Conservation (phyloP, 306 rosid genomes). For the Citrullus colocynthis region DNA sequence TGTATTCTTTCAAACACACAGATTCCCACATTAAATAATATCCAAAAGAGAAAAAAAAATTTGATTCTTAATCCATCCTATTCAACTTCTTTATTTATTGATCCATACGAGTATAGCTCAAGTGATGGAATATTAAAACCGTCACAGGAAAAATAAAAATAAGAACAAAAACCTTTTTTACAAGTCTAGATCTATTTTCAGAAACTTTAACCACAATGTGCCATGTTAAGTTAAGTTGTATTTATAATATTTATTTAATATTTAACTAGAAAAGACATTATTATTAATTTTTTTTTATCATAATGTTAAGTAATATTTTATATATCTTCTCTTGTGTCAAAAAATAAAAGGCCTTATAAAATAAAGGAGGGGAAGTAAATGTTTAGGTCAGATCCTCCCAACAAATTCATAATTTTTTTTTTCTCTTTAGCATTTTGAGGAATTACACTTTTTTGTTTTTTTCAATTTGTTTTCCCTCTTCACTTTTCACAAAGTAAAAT, state of each 20-base stretch:
- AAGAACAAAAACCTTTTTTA: background rate
- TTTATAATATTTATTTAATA: background rate
- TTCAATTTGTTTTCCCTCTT: background rate
- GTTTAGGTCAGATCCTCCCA: background rate
- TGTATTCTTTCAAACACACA: background rate
- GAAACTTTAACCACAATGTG: background rate
- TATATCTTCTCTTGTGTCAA: background rate
- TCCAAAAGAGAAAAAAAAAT: background rate
- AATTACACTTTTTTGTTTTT: background rate
- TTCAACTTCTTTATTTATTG: background rate
- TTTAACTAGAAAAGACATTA: background rate
- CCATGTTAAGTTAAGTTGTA: background rate
- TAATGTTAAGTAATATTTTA: background rate
- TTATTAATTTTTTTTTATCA: background rate
- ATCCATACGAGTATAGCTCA: background rate
- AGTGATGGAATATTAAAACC: background rate
- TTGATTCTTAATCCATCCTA: background rate
- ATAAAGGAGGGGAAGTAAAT: background rate
- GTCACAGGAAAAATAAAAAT: background rate
- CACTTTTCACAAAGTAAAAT: slow-evolving; percentile 21
- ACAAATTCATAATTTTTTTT: background rate
- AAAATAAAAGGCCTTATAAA: background rate
- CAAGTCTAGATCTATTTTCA: background rate
- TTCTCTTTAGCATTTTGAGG: background rate
- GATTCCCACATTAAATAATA: background rate